These are phyloP conservation scores for Capsicum pubescens DNA, from an alignment of 257 asterid species.

Conservation along the genomic window DNA sequence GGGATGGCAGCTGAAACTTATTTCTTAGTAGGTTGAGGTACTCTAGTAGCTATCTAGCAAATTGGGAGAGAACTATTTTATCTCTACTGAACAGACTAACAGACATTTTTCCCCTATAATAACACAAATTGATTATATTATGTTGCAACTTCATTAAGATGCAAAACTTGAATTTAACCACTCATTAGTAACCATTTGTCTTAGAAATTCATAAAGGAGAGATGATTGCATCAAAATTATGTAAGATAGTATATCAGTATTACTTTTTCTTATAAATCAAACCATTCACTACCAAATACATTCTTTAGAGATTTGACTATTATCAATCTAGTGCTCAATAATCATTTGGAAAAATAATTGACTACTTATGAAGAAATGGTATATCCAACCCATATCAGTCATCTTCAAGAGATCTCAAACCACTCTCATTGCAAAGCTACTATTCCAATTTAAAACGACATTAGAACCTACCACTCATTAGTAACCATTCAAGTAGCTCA, in stretches of 20 bases:
- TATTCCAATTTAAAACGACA: constrained; percentile 9
- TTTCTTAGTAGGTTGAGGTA: no score
- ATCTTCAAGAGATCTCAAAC: no score
- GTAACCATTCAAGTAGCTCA: constrained; percentile 77
- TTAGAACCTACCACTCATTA: constrained; percentile 65
- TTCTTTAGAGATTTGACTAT: no score
- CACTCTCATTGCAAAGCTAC: no score
- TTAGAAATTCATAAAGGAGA: background rate
- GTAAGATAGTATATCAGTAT: background rate
- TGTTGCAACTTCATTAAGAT: background rate
- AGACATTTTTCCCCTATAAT: background rate
- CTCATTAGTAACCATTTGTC: background rate
- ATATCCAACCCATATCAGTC: no score
- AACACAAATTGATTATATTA: background rate
- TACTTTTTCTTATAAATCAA: background rate
- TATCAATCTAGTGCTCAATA: no score
- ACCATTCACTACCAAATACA: background rate
- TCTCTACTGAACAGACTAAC: background rate
- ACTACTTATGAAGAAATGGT: no score
- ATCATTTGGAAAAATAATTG: no score
- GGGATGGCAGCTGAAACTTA: no score
- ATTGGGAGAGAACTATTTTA: no score
- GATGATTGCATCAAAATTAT: background rate
- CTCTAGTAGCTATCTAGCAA: no score
- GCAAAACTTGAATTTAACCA: background rate